Base-by-base conservation (phyloP, 2,329 filamentous ascomycete species). In the Clarireedia sp. region DNA sequence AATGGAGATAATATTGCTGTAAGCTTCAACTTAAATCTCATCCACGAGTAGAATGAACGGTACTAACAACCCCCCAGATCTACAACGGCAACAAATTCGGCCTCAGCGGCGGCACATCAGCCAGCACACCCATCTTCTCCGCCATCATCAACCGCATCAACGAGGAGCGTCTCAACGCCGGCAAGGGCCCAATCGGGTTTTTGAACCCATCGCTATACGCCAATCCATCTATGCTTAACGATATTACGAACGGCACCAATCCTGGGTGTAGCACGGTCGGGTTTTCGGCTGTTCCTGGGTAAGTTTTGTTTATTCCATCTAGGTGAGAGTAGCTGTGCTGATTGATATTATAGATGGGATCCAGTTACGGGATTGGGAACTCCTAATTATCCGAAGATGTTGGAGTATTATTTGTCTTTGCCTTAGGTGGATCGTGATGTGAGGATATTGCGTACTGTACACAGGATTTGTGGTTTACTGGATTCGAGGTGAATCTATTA, bases 181-280 rank as follows among this genome's bases (percentile, higher is more conserved):
- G 72, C 2, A 79, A 78, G 66, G 65, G 69, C 5, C 67, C 75
- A 0, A 71, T 81, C 10, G 78, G 78, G 0, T 80, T 80, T 59
- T 65, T 80, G 19, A 77, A 80, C 50, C 77, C 73, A 0, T 72
- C 74, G 41, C 62, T 80, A n/a, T 79, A 79, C 59, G 71, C 71
- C 2, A 69, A 78, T 54, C 69, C 69, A 0, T 51, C 33, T 57
- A 66, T 57, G 65, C 60, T 59, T 64, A 69, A 58, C 68, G 69
- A 43, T 61, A 74, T 57, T 44, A 59, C 65, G 3, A 62, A 64
- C 57, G 59, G 62, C 50, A 61, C 59, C 14, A 68, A 66, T 56
- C 60, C 62, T 23, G 66, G 67, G 1, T 69, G 67, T 51, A 57
- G 59, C 36, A 67, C 66, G 2, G 53, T 58, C 8, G 67, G 67